Conservation (phyloP, 257 asterid species). For the Salvia splendens region DNA sequence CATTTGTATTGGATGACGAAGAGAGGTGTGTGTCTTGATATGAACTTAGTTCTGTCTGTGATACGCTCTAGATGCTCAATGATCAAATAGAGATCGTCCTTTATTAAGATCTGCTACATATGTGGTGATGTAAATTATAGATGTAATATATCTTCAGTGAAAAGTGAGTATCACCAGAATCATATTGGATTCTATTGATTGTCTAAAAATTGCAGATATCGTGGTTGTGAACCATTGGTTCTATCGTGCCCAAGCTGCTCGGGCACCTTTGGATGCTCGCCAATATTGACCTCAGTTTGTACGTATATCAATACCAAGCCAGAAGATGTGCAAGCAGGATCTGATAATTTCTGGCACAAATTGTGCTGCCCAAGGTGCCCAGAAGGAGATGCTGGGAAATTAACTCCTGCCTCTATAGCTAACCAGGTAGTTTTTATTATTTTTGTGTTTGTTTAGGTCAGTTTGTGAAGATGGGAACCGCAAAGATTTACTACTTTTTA, state of each 20-base stretch:
- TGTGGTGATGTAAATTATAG: conserved; percentile 11
- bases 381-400: conserved; percentile 59
- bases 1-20: conserved; percentile 62
- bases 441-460: conserved; percentile 4
- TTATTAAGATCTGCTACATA: neutral
- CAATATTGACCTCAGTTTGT: conserved; percentile 66
- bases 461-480: conserved; percentile 2
- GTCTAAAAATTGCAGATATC: conserved; percentile 64
- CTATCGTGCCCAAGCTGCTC: conserved; percentile 91
- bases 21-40: conserved; percentile 63
- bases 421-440: conserved; percentile 64
- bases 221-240: conserved; percentile 76
- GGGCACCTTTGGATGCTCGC: conserved; percentile 59
- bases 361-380: conserved; percentile 86
- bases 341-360: conserved; percentile 67
- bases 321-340: conserved; percentile 43
- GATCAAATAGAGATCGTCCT: conserved; percentile 9
- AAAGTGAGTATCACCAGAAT: neutral
- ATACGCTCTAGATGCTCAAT: neutral
- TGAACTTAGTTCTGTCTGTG: conserved; percentile 16
- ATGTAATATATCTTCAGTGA: neutral
- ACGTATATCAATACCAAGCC: conserved; percentile 53
- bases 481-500: neutral
- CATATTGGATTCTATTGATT: conserved; percentile 21
- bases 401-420: conserved; percentile 67